phyloP scores from a whole-genome alignment of 306 rosid species.

The Trifolium subterraneum region DNA sequence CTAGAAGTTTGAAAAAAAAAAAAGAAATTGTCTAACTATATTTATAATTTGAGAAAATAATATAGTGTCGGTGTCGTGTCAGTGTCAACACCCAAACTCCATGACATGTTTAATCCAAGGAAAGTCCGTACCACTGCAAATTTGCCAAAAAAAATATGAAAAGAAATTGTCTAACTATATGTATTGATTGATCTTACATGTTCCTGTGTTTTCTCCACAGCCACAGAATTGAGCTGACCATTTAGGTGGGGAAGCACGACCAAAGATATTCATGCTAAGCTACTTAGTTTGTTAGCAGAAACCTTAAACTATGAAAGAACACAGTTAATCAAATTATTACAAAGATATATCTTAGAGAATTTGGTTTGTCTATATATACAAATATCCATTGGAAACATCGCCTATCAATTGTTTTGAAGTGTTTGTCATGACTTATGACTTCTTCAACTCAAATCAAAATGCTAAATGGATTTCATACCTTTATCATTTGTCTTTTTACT shows the following conservation, averaged over 20 bases:
- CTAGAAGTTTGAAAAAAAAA: no score
- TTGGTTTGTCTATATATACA: not conserved
- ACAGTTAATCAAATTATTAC: not conserved
- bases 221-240: constrained; percentile 50
- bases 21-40: no score
- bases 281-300: not conserved
- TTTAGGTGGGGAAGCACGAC: constrained; percentile 37
- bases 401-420: not conserved
- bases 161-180: constrained; percentile 8
- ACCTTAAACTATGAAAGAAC: not conserved
- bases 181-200: no score
- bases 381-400: constrained; percentile 40
- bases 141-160: no score
- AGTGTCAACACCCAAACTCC: no score
- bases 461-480: constrained; percentile 8
- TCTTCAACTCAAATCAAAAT: not conserved
- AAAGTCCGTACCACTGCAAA: no score
- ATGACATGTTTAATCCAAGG: no score
- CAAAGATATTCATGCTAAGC: constrained; percentile 35
- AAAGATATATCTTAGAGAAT: not conserved
- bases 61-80: no score
- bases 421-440: constrained; percentile 10
- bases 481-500: constrained; percentile 11
- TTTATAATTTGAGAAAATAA: no score
- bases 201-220: constrained; percentile 41